These are phyloP conservation scores for Crucihimalaya himalaica DNA, from an alignment of 345 rosid species.

Conservation along the genomic window DNA sequence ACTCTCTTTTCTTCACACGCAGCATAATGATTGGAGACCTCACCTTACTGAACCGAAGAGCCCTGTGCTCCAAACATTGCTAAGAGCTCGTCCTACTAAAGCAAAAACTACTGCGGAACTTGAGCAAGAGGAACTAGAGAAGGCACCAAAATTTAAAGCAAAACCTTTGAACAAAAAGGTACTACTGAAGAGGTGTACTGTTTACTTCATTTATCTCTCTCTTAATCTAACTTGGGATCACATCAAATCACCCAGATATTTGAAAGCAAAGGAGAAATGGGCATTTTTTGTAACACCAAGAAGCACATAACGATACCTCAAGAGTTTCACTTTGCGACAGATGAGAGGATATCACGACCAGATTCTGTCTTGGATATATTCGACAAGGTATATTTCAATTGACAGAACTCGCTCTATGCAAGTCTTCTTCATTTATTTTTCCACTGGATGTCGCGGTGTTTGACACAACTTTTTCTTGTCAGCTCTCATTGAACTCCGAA, in stretches of 20 bases:
- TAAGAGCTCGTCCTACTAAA: conserved; percentile 83
- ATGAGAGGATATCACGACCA: conserved; percentile 80
- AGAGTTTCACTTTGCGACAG: conserved; percentile 87
- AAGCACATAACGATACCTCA: conserved; percentile 77
- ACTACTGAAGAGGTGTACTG: conserved; percentile 22
- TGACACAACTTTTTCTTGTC: conserved; percentile 31
- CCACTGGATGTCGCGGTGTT: background rate
- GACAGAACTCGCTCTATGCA: conserved; percentile 2
- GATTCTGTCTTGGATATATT: conserved; percentile 63
- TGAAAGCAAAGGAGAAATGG: conserved; percentile 94
- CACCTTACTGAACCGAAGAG: conserved; percentile 79
- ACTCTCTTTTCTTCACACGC: conserved; percentile 13
- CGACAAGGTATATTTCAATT: conserved; percentile 61
- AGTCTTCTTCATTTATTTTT: conserved; percentile 1
- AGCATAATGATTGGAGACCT: conserved; percentile 63
- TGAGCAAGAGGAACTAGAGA: conserved; percentile 88
- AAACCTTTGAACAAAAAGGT: conserved; percentile 96
- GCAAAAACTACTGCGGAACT: conserved; percentile 82
- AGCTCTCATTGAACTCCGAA: conserved; percentile 89
- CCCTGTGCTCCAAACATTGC: conserved; percentile 77
- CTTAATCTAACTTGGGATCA: conserved; percentile 4
- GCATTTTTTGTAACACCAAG: conserved; percentile 72
- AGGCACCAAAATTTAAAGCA: conserved; percentile 91
- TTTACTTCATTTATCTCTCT: background rate
- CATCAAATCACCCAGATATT: conserved; percentile 60